Base-by-base conservation (phyloP, 345 rosid species). In the Melaleuca quinquenervia region DNA sequence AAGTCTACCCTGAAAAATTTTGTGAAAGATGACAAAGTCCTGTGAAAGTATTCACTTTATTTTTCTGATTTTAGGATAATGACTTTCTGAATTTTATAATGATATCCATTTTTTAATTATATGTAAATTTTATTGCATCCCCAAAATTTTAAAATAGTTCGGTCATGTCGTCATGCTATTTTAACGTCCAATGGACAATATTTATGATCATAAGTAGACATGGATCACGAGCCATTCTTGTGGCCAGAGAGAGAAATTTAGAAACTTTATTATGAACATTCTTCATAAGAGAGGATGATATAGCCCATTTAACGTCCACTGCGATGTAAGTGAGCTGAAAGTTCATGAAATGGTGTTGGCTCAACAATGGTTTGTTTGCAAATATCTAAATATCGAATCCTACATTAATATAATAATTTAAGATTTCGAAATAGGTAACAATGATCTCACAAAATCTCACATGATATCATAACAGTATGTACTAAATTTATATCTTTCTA, bases 1-100 rank as follows among this genome's bases (percentile, higher is more conserved):
- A 55, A 92, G 87, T 8, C n/a, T 82, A 21, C 95, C 96, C 93
- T 93, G 84, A 20, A 24, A 16, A 60, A 32, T 18, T 32, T 70
- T 32, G 78, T 32, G 48, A 70, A 70, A 70, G 78, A 6, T 8
- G 45, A 16, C 45, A 16, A 70, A 24, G 36, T 8, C 24, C 32
- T 70, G 6, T 13, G 22, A 18, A 41, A 2, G 41, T 55, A 13
- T 24, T 22, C 62, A 55, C 62, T 55, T 55, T 24, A 5, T 55
- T 55, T 55, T 5, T 11, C 12, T 9, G 3, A 10, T 55, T 55
- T 22, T 22, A 4, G 60, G 27, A 24, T 24, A 55, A 55, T 24
- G n/a, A 2, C 6, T 55, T 55, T 10, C 27, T 55, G 6, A 55
- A 55, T 13, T 55, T 55, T 55, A 22, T 9, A 24, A 12, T 3